phyloP scores from a whole-genome alignment of 441 rosid species.

The Mallotus japonicus region DNA sequence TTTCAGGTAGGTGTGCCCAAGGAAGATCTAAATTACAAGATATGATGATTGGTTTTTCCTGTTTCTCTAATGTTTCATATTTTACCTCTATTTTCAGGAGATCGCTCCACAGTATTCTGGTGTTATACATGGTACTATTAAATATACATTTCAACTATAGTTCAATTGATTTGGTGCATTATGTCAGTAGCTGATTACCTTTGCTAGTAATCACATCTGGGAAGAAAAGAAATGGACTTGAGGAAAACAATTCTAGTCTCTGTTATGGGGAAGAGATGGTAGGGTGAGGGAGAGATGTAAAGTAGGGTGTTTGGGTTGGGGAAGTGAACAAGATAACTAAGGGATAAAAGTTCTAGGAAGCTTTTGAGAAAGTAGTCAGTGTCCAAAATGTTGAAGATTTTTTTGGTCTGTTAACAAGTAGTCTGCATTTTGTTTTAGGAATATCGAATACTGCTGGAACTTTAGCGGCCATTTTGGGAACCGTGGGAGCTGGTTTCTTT shows the following conservation, averaged over 20 bases:
- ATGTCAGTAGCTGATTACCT: neutral
- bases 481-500: slow-evolving; percentile 94
- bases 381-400: neutral
- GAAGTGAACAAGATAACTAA: neutral
- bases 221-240: neutral
- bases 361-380: neutral
- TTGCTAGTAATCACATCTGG: neutral
- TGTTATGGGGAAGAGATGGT: neutral
- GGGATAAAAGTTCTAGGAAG: neutral
- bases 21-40: slow-evolving; percentile 4
- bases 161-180: slow-evolving; percentile 1
- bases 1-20: slow-evolving; percentile 60
- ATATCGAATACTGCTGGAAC: slow-evolving; percentile 85
- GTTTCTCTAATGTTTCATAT: slow-evolving; percentile 21
- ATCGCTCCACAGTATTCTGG: slow-evolving; percentile 89
- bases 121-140: slow-evolving; percentile 70
- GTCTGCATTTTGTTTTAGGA: slow-evolving; percentile 43
- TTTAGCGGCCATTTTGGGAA: slow-evolving; percentile 85
- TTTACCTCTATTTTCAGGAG: slow-evolving; percentile 53
- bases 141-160: neutral
- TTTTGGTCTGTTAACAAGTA: neutral
- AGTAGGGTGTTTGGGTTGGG: neutral
- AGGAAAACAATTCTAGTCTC: neutral
- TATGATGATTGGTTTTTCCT: slow-evolving; percentile 18
- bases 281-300: neutral